Conservation (phyloP, 2,329 filamentous ascomycete genomes). For the Scorias spongiosa region DNA sequence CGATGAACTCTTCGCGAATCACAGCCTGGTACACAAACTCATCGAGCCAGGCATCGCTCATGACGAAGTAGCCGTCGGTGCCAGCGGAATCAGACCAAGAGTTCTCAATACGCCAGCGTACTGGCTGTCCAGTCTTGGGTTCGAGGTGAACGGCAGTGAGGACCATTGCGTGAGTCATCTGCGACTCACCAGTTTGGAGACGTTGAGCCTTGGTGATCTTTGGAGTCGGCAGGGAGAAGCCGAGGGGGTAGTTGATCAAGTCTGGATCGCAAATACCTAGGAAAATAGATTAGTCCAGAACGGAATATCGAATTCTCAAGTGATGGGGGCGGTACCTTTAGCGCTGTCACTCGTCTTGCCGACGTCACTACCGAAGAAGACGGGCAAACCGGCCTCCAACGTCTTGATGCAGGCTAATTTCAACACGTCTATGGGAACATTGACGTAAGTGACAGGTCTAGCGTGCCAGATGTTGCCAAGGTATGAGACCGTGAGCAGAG, state of each 20-base stretch:
- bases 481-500: conserved; percentile 58
- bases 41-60: conserved; percentile 55
- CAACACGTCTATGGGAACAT: conserved; percentile 58
- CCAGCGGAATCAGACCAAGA: conserved; percentile 60
- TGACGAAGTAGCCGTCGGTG: conserved; percentile 72
- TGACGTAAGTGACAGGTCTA: conserved; percentile 63
- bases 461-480: conserved; percentile 73
- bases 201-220: conserved; percentile 63
- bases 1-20: conserved; percentile 49
- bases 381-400: conserved; percentile 61
- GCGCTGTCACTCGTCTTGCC: conserved; percentile 59
- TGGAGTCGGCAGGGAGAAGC: conserved; percentile 57
- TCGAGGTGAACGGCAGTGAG: conserved; percentile 65
- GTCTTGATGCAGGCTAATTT: conserved; percentile 62
- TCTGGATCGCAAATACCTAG: conserved; percentile 57
- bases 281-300: not conserved
- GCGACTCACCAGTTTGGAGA: conserved; percentile 56
- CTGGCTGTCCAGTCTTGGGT: conserved; percentile 46
- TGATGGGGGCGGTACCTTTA: conserved; percentile 30
- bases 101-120: conserved; percentile 79
- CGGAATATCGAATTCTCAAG: no score
- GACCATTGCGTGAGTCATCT: conserved; percentile 90
- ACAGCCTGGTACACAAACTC: conserved; percentile 74
- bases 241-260: conserved; percentile 65
- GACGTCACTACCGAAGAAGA: conserved; percentile 83